Evolutionary conservation across 1,139 yeast species (phyloP).

Genomic region (Hanseniaspora uvarum): DNA sequence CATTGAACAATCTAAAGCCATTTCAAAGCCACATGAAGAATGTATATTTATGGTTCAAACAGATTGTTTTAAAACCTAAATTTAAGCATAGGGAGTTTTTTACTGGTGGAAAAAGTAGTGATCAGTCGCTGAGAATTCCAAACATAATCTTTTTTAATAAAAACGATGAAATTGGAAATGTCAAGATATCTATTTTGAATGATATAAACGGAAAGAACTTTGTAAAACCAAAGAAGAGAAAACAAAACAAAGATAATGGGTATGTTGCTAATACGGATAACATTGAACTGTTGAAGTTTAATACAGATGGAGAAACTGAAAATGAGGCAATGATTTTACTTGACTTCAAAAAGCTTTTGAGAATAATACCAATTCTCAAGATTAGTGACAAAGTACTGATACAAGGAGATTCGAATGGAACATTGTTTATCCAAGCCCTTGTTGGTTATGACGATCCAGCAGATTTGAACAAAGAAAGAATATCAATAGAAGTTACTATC

Average conservation of each 20-base stretch:
- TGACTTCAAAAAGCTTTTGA: slow-evolving; percentile 12
- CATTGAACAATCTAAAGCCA: slow-evolving; percentile 12
- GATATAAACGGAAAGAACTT: slow-evolving; percentile 8
- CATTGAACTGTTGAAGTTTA: slow-evolving; percentile 10
- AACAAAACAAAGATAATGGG: not conserved
- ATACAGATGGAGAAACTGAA: not conserved
- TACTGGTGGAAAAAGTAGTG: slow-evolving; percentile 1
- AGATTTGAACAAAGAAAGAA: slow-evolving; percentile 4
- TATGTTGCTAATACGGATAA: slow-evolving; percentile 4
- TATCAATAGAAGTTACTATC: slow-evolving; percentile 15
- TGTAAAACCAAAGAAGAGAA: slow-evolving; percentile 1
- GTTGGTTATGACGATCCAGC: slow-evolving; percentile 4
- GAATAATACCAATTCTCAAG: slow-evolving; percentile 9
- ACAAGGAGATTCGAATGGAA: slow-evolving; percentile 12
- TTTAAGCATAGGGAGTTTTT: slow-evolving; percentile 16
- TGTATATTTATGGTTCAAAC: slow-evolving; percentile 13
- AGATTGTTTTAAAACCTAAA: slow-evolving; percentile 10
- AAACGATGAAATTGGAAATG: slow-evolving; percentile 16
- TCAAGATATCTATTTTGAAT: slow-evolving; percentile 11
- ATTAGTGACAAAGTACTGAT: slow-evolving; percentile 13
- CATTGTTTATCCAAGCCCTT: slow-evolving; percentile 11
- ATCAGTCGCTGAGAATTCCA: slow-evolving; percentile 7
- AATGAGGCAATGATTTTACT: slow-evolving; percentile 14
- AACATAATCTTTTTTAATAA: slow-evolving; percentile 10
- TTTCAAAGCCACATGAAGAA: slow-evolving; percentile 14